Conservation (phyloP, 805 yeast species). For the Hanseniaspora thailandica region DNA sequence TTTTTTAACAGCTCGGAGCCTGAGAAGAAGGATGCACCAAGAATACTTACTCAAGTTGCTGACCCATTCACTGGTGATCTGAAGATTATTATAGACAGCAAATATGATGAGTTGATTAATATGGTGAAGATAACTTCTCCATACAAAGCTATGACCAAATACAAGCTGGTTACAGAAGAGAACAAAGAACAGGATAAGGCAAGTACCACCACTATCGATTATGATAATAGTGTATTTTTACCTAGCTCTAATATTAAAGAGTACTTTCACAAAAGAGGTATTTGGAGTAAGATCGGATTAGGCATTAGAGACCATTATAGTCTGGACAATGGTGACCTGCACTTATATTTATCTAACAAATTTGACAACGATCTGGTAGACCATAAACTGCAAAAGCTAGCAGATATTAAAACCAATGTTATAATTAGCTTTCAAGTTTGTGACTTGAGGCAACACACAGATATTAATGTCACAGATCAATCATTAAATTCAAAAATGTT, state of each 20-base stretch:
- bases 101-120: neutral
- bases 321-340: conserved; percentile 24
- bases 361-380: neutral
- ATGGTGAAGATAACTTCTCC: neutral
- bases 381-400: neutral
- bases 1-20: neutral
- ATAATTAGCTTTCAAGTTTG: conserved; percentile 6
- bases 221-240: conserved; percentile 24
- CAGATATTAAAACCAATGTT: neutral
- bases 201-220: neutral
- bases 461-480: neutral
- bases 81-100: neutral
- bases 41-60: neutral
- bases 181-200: neutral
- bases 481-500: neutral
- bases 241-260: conserved; percentile 24
- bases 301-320: conserved; percentile 31
- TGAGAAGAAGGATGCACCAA: neutral
- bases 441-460: neutral
- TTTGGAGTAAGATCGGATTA: conserved; percentile 28
- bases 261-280: conserved; percentile 26
- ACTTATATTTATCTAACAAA: conserved; percentile 28
- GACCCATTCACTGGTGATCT: neutral
- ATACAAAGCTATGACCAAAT: neutral
- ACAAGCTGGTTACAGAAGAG: neutral